Evolutionary conservation across 371 early-diverging fungal species (phyloP).

Genomic region (Batkoa obscura): DNA sequence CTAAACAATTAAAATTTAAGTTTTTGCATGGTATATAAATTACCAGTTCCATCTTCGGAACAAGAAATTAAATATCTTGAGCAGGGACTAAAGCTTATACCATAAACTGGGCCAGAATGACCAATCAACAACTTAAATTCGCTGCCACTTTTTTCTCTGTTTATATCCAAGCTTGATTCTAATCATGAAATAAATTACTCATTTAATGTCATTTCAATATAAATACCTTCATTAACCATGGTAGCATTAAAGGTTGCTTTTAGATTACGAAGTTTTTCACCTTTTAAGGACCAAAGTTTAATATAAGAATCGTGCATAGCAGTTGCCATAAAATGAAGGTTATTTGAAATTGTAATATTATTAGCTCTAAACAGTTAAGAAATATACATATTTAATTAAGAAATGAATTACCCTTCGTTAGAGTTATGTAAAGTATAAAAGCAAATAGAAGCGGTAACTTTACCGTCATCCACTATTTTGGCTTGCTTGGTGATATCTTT

Average conservation of each 20-base stretch:
- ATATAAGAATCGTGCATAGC: constrained; percentile 84
- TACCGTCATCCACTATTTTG: constrained; percentile 32
- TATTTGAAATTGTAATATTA: constrained; percentile 54
- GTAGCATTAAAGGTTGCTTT: constrained; percentile 28
- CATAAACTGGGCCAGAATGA: constrained; percentile 94
- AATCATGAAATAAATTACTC: neutral
- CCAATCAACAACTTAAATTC: constrained; percentile 63
- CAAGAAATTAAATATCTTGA: constrained; percentile 77
- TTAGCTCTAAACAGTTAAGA: constrained; percentile 29
- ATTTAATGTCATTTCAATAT: neutral
- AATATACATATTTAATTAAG: neutral
- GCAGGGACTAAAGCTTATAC: constrained; percentile 74
- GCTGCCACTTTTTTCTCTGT: constrained; percentile 26
- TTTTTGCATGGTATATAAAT: neutral
- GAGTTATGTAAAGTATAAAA: constrained; percentile 97
- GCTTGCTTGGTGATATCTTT: constrained; percentile 72
- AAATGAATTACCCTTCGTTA: constrained; percentile 37
- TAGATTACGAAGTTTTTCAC: constrained; percentile 39
- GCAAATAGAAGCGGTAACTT: constrained; percentile 79
- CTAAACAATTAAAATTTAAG: constrained; percentile 14
- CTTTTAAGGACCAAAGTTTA: constrained; percentile 67
- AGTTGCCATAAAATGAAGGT: constrained; percentile 54
- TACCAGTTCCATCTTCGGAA: constrained; percentile 92
- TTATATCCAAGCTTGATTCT: constrained; percentile 26
- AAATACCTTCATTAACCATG: constrained; percentile 27